Conservation (phyloP, 805 yeast species). For the Brettanomyces anomalus region DNA sequence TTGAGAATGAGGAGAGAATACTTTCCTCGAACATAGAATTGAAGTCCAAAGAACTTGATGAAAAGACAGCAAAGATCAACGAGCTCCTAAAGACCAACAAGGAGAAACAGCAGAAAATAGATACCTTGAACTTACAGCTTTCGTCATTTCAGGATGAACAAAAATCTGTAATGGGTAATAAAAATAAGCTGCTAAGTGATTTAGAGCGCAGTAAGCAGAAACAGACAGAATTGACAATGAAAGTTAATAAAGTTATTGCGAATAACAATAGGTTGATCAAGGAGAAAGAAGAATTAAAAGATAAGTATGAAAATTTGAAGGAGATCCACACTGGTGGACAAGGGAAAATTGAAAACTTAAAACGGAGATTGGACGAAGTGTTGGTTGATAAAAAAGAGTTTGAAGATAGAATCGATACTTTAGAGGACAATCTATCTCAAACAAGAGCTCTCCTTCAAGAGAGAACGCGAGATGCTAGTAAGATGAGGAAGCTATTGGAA, state of each 20-base stretch:
- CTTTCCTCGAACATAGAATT: background rate
- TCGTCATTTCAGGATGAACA: conserved; percentile 31
- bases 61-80: conserved; percentile 30
- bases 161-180: conserved; percentile 27
- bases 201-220: conserved; percentile 31
- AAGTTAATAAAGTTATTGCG: conserved; percentile 31
- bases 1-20: conserved; percentile 31
- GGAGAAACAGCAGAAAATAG: conserved; percentile 16
- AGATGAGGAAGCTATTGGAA: conserved; percentile 57
- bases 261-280: conserved; percentile 33
- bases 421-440: conserved; percentile 81
- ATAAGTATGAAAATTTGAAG: conserved; percentile 29
- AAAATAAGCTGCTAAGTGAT: conserved; percentile 31
- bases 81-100: conserved; percentile 18
- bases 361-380: conserved; percentile 67
- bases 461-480: conserved; percentile 67
- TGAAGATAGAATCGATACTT: conserved; percentile 45
- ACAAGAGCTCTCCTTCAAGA: conserved; percentile 66
- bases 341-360: conserved; percentile 40
- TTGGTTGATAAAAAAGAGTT: conserved; percentile 60
- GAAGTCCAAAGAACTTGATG: conserved; percentile 27
- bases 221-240: conserved; percentile 26
- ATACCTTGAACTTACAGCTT: conserved; percentile 32
- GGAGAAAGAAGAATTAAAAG: conserved; percentile 31
- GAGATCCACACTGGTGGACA: conserved; percentile 17